A percentile compares a stretch with the other conserved stretches of the same genome.
Conservation (phyloP, 805 yeast species). For the Wickerhamiella musiphila region DNA sequence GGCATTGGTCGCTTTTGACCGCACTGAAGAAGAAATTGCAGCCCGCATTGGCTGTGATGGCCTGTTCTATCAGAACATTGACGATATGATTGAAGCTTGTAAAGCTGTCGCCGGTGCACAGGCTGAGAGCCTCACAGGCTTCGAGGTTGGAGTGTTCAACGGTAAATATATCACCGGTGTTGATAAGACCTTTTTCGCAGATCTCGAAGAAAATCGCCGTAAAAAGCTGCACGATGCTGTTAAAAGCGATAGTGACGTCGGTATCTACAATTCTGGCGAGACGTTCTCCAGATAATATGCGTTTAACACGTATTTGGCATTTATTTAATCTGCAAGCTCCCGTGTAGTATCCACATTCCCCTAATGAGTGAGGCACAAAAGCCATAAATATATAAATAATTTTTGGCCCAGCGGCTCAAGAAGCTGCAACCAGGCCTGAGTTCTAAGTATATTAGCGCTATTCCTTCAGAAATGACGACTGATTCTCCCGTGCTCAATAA, state of each 20-base stretch:
- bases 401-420: no score
- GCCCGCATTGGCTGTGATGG: slow-evolving; percentile 72
- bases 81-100: slow-evolving; percentile 74
- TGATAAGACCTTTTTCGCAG: slow-evolving; percentile 64
- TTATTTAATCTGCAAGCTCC: no score
- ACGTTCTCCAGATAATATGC: slow-evolving; percentile 15
- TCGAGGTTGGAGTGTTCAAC: slow-evolving; percentile 94
- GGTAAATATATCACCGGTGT: slow-evolving; percentile 91
- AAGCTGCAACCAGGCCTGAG: no score
- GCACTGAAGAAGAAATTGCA: slow-evolving; percentile 60
- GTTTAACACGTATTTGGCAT: no score
- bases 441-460: no score
- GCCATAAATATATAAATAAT: no score
- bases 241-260: slow-evolving; percentile 64
- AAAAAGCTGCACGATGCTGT: slow-evolving; percentile 42
- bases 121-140: slow-evolving; percentile 31
- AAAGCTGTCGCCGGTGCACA: slow-evolving; percentile 23
- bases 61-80: slow-evolving; percentile 73
- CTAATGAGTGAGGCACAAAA: no score
- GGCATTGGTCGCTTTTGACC: slow-evolving; percentile 77
- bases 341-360: no score
- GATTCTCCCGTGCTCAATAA: no score
- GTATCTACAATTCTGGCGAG: slow-evolving; percentile 42
- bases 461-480: no score
- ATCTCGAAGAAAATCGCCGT: slow-evolving; percentile 70